These are phyloP conservation scores for Asterella californica DNA, from an alignment of 225 moss, liverwort and hornwort genomes.

Conservation along the genomic window DNA sequence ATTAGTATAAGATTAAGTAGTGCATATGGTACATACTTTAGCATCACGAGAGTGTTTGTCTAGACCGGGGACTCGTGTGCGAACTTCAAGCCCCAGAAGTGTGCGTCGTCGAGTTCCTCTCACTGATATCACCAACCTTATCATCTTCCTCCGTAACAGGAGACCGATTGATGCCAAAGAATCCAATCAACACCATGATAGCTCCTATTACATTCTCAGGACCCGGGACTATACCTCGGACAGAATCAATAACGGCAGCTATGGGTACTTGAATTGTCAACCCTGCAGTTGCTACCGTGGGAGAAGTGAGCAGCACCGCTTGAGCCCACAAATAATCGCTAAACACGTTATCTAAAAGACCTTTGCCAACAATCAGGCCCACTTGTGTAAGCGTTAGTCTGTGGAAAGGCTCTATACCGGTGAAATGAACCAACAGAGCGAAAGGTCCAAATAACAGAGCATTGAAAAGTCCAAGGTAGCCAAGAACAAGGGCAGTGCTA, in stretches of 20 bases:
- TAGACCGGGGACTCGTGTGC: neutral
- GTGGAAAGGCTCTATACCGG: constrained; percentile 60
- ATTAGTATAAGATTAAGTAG: neutral
- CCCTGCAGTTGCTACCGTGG: constrained; percentile 84
- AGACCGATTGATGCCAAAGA: constrained; percentile 84
- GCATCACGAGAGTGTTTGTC: neutral
- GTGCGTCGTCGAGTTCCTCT: neutral
- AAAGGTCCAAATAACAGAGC: constrained; percentile 66
- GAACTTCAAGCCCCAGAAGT: neutral
- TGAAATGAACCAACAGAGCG: constrained; percentile 60
- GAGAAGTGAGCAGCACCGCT: constrained; percentile 79
- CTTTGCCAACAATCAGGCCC: constrained; percentile 74
- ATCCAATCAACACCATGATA: constrained; percentile 69
- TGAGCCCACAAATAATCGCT: constrained; percentile 97
- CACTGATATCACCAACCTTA: neutral
- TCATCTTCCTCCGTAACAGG: constrained; percentile 8
- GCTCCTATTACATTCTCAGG: constrained; percentile 53
- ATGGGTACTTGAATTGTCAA: constrained; percentile 87
- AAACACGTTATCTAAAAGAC: constrained; percentile 81
- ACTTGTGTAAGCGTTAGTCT: constrained; percentile 54
- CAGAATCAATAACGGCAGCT: constrained; percentile 65
- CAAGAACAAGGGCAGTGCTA: constrained; percentile 83
- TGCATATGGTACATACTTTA: neutral
- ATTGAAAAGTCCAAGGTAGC: constrained; percentile 87
- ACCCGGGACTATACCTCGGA: constrained; percentile 62